A percentile compares a stretch with the other conserved stretches of the same genome.
phyloP scores from a whole-genome alignment of 139 green algal species.

The Penium margaritaceum region DNA sequence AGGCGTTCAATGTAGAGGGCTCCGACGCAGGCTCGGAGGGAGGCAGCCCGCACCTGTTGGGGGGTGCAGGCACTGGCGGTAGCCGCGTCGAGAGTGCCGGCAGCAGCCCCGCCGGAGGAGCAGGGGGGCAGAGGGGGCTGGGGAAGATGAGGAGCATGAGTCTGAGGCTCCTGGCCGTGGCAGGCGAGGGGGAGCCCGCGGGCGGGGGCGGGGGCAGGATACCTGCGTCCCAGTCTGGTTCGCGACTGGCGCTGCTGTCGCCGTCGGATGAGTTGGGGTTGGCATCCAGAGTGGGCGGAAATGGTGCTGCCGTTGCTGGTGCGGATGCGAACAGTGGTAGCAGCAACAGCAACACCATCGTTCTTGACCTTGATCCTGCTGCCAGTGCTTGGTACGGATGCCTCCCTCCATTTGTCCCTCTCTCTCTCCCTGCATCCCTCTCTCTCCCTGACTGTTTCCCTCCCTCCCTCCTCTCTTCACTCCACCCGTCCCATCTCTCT shows the following conservation, averaged over 20 bases:
- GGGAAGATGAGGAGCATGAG: neutral
- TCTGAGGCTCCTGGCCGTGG: neutral
- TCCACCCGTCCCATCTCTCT: neutral
- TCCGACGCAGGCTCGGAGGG: neutral
- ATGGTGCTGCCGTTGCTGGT: neutral
- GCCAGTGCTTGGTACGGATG: neutral
- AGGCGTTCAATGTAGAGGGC: neutral
- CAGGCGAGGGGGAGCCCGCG: neutral
- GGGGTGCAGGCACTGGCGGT: neutral
- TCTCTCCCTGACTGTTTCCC: neutral
- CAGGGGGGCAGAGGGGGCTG: neutral
- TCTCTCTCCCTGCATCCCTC: neutral
- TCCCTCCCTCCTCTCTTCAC: neutral
- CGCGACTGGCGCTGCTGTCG: too few species aligned
- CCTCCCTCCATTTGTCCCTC: neutral
- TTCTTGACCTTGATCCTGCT: constrained; percentile 1
- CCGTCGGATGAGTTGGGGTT: neutral
- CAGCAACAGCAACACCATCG: neutral
- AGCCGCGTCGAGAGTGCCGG: neutral
- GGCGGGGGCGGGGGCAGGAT: neutral
- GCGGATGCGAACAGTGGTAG: neutral
- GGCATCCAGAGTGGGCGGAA: neutral
- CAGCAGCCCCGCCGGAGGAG: neutral
- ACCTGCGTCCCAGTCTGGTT: too few species aligned
- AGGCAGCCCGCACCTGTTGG: neutral